These are phyloP conservation scores for Neonothopanus nambi DNA, from an alignment of 1,284 basidiomycete genomes.

Conservation along the genomic window DNA sequence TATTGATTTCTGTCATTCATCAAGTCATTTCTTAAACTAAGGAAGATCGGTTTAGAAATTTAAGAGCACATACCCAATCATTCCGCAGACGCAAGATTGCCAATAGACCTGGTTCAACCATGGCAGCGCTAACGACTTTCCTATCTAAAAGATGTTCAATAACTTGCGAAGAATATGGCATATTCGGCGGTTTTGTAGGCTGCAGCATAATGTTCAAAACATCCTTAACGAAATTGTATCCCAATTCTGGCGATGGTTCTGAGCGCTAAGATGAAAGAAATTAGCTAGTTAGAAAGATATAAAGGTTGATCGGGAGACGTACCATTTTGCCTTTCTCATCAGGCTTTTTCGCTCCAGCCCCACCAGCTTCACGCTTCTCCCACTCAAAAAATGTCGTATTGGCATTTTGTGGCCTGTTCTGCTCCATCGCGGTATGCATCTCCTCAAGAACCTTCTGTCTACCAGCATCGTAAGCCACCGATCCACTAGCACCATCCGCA, in stretches of 20 bases:
- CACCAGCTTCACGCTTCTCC: no score
- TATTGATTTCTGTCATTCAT: conserved; percentile 62
- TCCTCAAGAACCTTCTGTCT: conserved; percentile 38
- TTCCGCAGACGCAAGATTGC: conserved; percentile 46
- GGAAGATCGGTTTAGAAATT: no score
- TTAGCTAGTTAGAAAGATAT: no score
- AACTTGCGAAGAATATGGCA: conserved; percentile 52
- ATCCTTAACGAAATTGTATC: conserved; percentile 57
- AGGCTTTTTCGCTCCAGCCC: conserved; percentile 9
- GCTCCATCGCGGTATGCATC: conserved; percentile 36
- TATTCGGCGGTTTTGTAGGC: conserved; percentile 34
- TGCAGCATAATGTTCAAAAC: conserved; percentile 50
- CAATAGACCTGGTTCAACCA: conserved; percentile 61
- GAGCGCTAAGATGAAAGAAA: conserved; percentile 23
- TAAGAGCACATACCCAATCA: conserved; percentile 61
- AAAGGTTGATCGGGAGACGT: no score
- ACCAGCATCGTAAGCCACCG: conserved; percentile 27
- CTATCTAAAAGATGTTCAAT: conserved; percentile 55
- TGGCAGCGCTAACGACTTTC: conserved; percentile 54
- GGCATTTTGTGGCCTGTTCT: conserved; percentile 36
- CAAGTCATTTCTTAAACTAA: no score
- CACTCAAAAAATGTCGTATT: conserved; percentile 54
- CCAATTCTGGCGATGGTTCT: conserved; percentile 28
- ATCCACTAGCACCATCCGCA: conserved; percentile 11
- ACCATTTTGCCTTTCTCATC: background rate